Evolutionary conservation across 2,329 filamentous ascomycete species (phyloP), one percentile per base, ranked within the genome.

Genomic region (Macrophomina tecta): DNA sequence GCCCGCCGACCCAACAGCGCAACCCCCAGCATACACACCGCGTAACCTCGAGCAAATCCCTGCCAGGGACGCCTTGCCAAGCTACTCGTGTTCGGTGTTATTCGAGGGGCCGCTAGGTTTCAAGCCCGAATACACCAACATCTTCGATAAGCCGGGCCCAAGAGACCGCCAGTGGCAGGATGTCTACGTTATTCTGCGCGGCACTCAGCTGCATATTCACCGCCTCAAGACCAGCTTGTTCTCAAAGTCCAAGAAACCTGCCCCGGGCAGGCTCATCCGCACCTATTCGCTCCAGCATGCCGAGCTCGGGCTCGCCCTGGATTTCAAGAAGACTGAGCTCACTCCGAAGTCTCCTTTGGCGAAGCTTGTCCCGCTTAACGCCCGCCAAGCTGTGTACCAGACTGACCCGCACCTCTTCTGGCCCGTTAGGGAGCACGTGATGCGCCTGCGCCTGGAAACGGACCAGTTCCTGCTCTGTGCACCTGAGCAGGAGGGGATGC

Each of bases 201-300:
- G 91, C 9, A 93, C 91, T 0, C 85, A 89, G 48, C 83, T 93
- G 70, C 86, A 84, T 73, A 80, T 93, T 34, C 84, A 92, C 79
- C 83, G 85, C 62, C 82, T 86, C 64, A 91, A 90, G 77, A 56
- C 38, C 7, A 45, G 70, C 51, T 65, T 79, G 34, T 73, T 78
- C 69, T 75, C 73, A 72, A 67, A 58, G 30, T 32, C 56, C 14
- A 60, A 65, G 18, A 85, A 82, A 69, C 79, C 78, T 82, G 34
- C 82, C 79, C 48, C 89, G 78, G 86, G 86, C 23, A 82, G 82
- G 65, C 78, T 92, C 45, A 80, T 92, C 69, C 86, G 83, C 74
- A 86, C 84, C n/a, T 93, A 92, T 74, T 90, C 88, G 63, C 82
- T 93, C 56, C 85, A 92, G 69, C 89, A 93, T 74, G 91, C 90